Conservation (phyloP, 495 filamentous ascomycete genomes). For the Parmelia sp. region DNA sequence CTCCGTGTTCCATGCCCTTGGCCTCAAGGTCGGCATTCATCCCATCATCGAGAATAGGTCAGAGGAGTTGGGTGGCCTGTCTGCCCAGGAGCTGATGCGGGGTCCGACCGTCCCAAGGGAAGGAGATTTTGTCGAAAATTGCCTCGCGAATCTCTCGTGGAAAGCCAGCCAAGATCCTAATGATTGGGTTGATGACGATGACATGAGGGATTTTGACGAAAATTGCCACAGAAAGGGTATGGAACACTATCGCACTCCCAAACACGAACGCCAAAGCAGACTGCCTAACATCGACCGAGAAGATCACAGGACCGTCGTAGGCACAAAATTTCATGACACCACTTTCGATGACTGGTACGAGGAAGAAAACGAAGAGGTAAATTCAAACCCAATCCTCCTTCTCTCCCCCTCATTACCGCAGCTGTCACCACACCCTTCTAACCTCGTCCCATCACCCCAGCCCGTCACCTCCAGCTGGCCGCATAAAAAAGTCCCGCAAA, state of each 20-base stretch:
- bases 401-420: not conserved
- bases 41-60: not conserved
- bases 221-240: not conserved
- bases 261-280: too few species aligned
- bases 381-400: not conserved
- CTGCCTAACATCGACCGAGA: not conserved
- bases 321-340: not conserved
- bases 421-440: not conserved
- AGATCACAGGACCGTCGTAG: not conserved
- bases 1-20: conserved; percentile 10
- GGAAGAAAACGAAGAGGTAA: not conserved
- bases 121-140: not conserved
- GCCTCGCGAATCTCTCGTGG: not conserved
- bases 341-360: not conserved
- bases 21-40: conserved; percentile 1
- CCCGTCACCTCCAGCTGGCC: not conserved
- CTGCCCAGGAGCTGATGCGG: not conserved
- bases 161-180: not conserved
- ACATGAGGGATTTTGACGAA: too few species aligned
- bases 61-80: not conserved
- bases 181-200: not conserved
- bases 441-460: not conserved
- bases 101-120: not conserved
- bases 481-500: not conserved
- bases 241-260: too few species aligned